Conservation (phyloP, 2,329 filamentous ascomycete genomes). For the Ciborinia camelliae region DNA sequence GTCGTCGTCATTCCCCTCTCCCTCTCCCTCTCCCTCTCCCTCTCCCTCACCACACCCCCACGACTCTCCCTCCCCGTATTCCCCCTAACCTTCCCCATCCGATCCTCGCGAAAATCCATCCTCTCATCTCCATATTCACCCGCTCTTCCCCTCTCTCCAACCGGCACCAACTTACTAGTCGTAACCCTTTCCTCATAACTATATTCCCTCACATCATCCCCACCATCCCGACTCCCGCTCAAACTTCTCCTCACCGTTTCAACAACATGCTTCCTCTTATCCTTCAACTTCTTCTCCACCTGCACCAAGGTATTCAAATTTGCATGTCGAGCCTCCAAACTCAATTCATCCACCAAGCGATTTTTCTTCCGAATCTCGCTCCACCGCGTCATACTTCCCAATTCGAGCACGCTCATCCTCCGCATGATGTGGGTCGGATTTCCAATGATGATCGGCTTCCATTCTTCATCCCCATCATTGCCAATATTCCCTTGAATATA, state of each 20-base stretch:
- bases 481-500: slow-evolving; percentile 37
- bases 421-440: slow-evolving; percentile 67
- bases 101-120: slow-evolving; percentile 7
- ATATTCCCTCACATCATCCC: slow-evolving; percentile 22
- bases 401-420: slow-evolving; percentile 67
- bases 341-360: slow-evolving; percentile 49
- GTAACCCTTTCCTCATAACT: slow-evolving; percentile 22
- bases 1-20: neutral
- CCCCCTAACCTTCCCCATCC: neutral
- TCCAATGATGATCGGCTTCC: slow-evolving; percentile 68
- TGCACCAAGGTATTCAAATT: slow-evolving; percentile 32
- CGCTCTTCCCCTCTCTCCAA: slow-evolving; percentile 25
- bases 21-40: neutral
- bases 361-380: slow-evolving; percentile 66
- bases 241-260: slow-evolving; percentile 26
- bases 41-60: neutral
- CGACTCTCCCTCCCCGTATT: neutral
- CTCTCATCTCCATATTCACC: slow-evolving; percentile 18
- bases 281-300: slow-evolving; percentile 27
- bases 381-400: slow-evolving; percentile 66
- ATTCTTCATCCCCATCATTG: slow-evolving; percentile 45
- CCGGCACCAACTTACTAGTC: slow-evolving; percentile 19
- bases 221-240: slow-evolving; percentile 24
- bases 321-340: slow-evolving; percentile 35
- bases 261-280: slow-evolving; percentile 27